Evolutionary conservation across 2,329 filamentous ascomycete genomes (phyloP).

Genomic region (Hymenoscyphus infarciens): DNA sequence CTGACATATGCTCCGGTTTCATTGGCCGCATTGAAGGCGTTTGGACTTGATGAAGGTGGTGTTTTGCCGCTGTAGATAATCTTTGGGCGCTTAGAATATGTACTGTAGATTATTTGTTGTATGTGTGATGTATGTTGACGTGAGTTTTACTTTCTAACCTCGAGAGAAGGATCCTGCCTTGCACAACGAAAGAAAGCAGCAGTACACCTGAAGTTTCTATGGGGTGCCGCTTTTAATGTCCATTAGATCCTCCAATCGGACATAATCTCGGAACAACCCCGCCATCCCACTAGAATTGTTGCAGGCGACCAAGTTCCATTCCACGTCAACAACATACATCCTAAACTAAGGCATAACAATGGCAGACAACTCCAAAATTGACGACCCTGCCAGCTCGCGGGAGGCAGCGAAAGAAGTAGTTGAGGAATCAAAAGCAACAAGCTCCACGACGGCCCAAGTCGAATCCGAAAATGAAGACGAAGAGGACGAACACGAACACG

Average conservation of each 20-base stretch:
- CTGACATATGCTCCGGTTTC: constrained; percentile 62
- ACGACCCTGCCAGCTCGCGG: constrained; percentile 49
- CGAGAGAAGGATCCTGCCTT: no score
- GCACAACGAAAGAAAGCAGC: no score
- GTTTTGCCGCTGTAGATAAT: constrained; percentile 15
- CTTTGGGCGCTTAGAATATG: neutral
- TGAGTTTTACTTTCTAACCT: no score
- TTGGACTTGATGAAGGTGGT: constrained; percentile 43
- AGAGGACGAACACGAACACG: constrained; percentile 33
- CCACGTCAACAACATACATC: neutral
- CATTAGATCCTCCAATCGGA: no score
- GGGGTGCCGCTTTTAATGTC: no score
- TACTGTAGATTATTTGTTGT: neutral
- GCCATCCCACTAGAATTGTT: constrained; percentile 13
- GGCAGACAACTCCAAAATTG: constrained; percentile 61
- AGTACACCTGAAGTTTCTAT: no score
- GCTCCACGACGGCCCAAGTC: constrained; percentile 42
- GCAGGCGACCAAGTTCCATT: neutral
- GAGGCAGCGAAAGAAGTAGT: constrained; percentile 36
- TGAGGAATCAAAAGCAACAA: constrained; percentile 10
- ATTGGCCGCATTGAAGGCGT: constrained; percentile 62
- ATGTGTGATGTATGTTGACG: neutral
- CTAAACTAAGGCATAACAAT: constrained; percentile 31
- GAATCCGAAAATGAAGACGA: constrained; percentile 47
- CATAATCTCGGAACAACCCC: constrained; percentile 11